Evolutionary conservation across 371 early-diverging fungal genomes (phyloP), one percentile per base, ranked within the genome.

Genomic region (Apophysomyces elegans): DNA sequence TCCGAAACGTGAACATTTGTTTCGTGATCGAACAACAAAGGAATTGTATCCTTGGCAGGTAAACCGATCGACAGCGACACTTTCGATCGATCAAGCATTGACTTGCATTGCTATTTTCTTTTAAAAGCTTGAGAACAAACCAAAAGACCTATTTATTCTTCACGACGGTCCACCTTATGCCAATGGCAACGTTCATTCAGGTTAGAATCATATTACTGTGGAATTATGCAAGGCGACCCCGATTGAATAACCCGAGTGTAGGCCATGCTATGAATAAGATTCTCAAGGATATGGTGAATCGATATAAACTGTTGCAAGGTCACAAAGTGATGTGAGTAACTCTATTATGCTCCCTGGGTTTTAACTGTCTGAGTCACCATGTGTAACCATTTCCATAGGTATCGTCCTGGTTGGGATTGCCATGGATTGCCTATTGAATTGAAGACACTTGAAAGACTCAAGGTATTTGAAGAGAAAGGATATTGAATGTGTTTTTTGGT

Each of bases 111-210:
- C 7, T 35, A 13, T 57, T 26, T 2, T 26, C 3, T 26, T 26
- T 26, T 26, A 26, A 26, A 26, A 81, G 85, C 58, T 85, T 36
- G 75, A 86, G 61, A 86, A 89, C 68, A 92, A 89, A 60, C 76
- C 85, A 1, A 86, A 88, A 21, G 83, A 86, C 12, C 59, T 82
- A 26, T 95, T 91, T 78, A 80, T 93, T n/a, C 86, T 96, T 58
- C 97, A 96, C 69, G 98, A 98, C 77, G 98, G 99, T 2, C 99
- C 99, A 39, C 99, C 99, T 12, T 98, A 96, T 80, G 98, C 97
- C 39, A 96, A 96, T 70, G 99, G 98, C 47, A 86, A 91, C 62
- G 88, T 97, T 13, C 97, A 98, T 73, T 89, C 91, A 56, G 97
- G 84, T 84, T 26, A 26, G 32, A 26, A 26, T 38, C 2, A 57